These are phyloP conservation scores for Rhizoctonia solani DNA, from an alignment of 1,284 basidiomycete genomes.

Conservation along the genomic window DNA sequence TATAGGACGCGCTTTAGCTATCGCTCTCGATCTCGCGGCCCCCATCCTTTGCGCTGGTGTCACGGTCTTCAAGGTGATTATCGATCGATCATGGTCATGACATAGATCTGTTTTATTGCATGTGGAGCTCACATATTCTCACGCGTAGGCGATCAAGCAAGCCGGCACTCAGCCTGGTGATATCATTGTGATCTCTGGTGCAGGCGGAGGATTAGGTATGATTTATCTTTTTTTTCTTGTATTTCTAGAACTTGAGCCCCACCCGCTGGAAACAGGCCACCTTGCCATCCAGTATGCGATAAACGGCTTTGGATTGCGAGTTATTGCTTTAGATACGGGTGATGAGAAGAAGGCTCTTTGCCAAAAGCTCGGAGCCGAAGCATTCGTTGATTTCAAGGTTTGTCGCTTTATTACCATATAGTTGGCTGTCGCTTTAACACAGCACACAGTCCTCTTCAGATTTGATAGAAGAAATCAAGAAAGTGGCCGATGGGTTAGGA, in stretches of 20 bases:
- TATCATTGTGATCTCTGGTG: constrained; percentile 80
- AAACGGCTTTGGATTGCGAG: constrained; percentile 70
- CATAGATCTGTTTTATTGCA: not conserved
- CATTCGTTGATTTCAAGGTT: constrained; percentile 78
- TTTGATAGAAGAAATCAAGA: constrained; percentile 64
- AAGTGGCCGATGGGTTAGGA: constrained; percentile 66
- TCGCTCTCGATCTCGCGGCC: constrained; percentile 6
- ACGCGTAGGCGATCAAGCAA: constrained; percentile 77
- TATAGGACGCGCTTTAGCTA: constrained; percentile 50
- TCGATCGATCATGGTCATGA: too few species aligned
- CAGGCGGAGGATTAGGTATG: constrained; percentile 61
- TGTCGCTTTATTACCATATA: too few species aligned
- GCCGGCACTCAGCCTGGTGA: constrained; percentile 72
- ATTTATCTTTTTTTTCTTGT: not conserved
- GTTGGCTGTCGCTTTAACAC: too few species aligned
- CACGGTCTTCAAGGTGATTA: constrained; percentile 53
- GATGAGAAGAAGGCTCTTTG: constrained; percentile 74
- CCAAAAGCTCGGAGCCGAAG: constrained; percentile 70
- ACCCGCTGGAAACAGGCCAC: constrained; percentile 42
- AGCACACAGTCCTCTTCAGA: constrained; percentile 51
- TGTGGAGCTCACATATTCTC: constrained; percentile 43
- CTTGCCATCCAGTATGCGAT: constrained; percentile 74
- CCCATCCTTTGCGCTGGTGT: constrained; percentile 53
- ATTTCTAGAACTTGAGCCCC: not conserved
- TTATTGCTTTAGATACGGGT: constrained; percentile 81